phyloP scores from a whole-genome alignment of 148 eudicot species.

The Rhododendron griersonianum region DNA sequence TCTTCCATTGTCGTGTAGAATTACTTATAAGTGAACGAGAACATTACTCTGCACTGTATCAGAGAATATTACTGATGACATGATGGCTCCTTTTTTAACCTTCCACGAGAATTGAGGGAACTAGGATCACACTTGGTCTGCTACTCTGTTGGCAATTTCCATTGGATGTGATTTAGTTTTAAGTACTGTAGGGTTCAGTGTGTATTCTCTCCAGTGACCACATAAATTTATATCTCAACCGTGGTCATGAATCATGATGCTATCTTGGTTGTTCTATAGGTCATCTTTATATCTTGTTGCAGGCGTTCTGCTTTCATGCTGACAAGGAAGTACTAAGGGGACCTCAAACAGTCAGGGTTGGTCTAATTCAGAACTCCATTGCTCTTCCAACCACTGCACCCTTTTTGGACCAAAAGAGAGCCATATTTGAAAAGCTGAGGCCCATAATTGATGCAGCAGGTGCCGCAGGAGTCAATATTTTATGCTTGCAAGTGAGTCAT shows the following conservation, averaged over 20 bases:
- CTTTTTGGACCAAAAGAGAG: constrained; percentile 56
- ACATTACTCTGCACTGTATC: neutral
- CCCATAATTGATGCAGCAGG: constrained; percentile 96
- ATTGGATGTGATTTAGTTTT: neutral
- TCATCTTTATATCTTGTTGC: neutral
- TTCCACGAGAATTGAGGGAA: neutral
- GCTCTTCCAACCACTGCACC: constrained; percentile 75
- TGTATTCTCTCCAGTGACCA: neutral
- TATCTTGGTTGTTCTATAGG: neutral
- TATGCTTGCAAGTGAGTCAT: constrained; percentile 75
- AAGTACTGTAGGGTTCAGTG: neutral
- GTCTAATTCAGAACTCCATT: constrained; percentile 80
- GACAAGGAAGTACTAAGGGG: constrained; percentile 76
- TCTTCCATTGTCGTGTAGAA: neutral
- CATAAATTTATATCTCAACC: neutral
- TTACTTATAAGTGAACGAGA: neutral
- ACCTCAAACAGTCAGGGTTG: constrained; percentile 78
- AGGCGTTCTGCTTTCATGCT: constrained; percentile 79
- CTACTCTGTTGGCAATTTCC: neutral
- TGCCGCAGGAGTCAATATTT: constrained; percentile 79
- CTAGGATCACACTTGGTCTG: neutral
- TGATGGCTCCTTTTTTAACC: neutral
- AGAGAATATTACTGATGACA: neutral
- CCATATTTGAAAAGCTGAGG: constrained; percentile 73
- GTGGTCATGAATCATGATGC: no score